These are phyloP conservation scores for Agarophyton chilense DNA, from an alignment of 23 red algal genomes.

Conservation along the genomic window DNA sequence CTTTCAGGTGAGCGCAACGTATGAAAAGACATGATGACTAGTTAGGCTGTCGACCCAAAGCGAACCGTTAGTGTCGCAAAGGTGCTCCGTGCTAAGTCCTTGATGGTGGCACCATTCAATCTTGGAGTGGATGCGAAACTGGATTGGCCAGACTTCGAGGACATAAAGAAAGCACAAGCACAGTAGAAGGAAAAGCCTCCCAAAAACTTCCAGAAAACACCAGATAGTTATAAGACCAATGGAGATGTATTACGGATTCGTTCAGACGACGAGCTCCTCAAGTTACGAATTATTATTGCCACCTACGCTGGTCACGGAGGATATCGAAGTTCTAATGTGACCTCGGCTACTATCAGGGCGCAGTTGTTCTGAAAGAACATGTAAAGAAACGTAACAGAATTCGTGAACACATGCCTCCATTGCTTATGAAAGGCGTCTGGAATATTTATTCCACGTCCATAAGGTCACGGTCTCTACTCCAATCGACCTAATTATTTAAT, in stretches of 20 bases:
- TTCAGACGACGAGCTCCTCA: background rate
- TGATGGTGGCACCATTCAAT: background rate
- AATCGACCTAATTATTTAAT: background rate
- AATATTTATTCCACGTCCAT: background rate
- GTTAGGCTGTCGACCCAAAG: background rate
- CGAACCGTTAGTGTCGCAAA: background rate
- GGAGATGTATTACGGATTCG: background rate
- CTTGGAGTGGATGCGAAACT: background rate
- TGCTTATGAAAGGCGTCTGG: background rate
- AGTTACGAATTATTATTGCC: background rate
- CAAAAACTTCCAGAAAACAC: background rate
- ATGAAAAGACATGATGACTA: slow-evolving; percentile 10
- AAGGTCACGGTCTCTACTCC: background rate
- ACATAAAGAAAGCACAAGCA: background rate
- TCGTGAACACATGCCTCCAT: slow-evolving; percentile 10
- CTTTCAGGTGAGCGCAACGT: slow-evolving; percentile 1
- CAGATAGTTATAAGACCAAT: background rate
- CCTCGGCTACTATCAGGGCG: background rate
- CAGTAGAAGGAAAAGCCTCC: background rate
- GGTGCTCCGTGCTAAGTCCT: background rate
- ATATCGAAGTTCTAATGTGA: background rate
- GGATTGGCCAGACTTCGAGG: background rate
- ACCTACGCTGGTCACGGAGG: background rate
- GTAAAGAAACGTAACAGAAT: background rate
- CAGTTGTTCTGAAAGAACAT: background rate